Percentiles rank a stretch among this genome's conserved stretches.
Evolutionary conservation across 208 protist species (phyloP).

Genomic region (Trypanosoma theileri): DNA sequence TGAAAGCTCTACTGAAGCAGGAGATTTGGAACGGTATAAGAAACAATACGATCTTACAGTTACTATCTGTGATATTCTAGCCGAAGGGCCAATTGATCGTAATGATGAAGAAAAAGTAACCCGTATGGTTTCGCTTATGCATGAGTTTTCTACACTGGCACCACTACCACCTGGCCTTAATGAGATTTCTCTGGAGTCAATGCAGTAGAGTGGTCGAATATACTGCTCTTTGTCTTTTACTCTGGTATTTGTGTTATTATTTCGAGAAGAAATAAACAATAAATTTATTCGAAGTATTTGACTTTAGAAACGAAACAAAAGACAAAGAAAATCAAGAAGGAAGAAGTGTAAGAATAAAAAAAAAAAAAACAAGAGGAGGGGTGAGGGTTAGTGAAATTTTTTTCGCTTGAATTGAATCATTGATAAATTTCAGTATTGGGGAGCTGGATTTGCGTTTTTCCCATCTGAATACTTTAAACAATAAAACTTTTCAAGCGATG

Average conservation of each 20-base stretch:
- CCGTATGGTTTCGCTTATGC: slow-evolving; percentile 56
- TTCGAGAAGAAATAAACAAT: too few relatives aligned
- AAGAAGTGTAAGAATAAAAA: background rate
- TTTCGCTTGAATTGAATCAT: slow-evolving; percentile 11
- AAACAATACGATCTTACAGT: slow-evolving; percentile 49
- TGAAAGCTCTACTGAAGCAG: slow-evolving; percentile 29
- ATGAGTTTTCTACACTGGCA: slow-evolving; percentile 69
- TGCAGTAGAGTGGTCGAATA: background rate
- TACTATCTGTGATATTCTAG: slow-evolving; percentile 65
- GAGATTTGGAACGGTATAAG: slow-evolving; percentile 49
- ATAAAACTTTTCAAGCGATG: too few relatives aligned
- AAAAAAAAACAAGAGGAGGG: slow-evolving; percentile 4
- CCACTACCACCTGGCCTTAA: slow-evolving; percentile 39
- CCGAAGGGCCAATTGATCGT: slow-evolving; percentile 33
- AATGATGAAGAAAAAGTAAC: slow-evolving; percentile 49
- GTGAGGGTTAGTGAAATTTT: background rate
- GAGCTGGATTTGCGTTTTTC: background rate
- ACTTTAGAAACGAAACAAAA: slow-evolving; percentile 17
- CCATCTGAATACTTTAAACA: too few relatives aligned
- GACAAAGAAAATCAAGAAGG: background rate
- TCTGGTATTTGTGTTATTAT: too few relatives aligned
- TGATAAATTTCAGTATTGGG: background rate
- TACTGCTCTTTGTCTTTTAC: too few relatives aligned
- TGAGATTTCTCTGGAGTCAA: background rate
- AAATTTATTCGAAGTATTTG: background rate